Conservation (phyloP, 1,139 yeast species). For the Insectozyma bohioensis region DNA sequence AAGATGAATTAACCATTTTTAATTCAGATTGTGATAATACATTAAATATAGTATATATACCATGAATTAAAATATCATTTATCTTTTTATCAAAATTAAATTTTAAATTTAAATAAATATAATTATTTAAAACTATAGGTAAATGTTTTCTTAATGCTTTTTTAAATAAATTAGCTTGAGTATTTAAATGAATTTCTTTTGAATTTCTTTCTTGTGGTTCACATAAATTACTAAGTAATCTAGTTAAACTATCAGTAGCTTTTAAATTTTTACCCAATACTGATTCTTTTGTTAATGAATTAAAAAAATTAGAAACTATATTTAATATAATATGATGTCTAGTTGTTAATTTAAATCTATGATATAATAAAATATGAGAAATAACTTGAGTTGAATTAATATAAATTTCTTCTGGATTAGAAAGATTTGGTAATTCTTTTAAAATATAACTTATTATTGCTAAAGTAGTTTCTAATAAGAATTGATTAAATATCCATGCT, state of each 20-base stretch:
- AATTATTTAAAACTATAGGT: constrained; percentile 60
- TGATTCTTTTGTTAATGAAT: constrained; percentile 31
- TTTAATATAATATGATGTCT: constrained; percentile 68
- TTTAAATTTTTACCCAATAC: constrained; percentile 3
- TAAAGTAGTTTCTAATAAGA: constrained; percentile 49
- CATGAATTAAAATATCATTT: constrained; percentile 53
- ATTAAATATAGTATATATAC: constrained; percentile 66
- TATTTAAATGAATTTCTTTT: constrained; percentile 37
- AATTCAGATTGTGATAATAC: constrained; percentile 68
- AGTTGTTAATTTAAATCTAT: constrained; percentile 66
- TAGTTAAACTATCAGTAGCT: constrained; percentile 49
- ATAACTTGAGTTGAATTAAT: constrained; percentile 41
- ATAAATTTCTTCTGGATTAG: constrained; percentile 24
- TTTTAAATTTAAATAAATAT: constrained; percentile 51
- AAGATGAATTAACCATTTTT: constrained; percentile 59
- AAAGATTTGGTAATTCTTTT: neutral
- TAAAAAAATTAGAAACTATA: constrained; percentile 49
- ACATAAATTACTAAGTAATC: constrained; percentile 68
- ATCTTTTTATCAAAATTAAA: constrained; percentile 47
- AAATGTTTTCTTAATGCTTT: constrained; percentile 61
- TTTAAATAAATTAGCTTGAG: constrained; percentile 56
- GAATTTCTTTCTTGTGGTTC: constrained; percentile 53
- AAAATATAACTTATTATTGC: constrained; percentile 5
- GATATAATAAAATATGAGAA: constrained; percentile 61
- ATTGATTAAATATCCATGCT: constrained; percentile 67